Base-by-base conservation (phyloP, 495 filamentous ascomycete species). In the Mytilinidion resinicola region DNA sequence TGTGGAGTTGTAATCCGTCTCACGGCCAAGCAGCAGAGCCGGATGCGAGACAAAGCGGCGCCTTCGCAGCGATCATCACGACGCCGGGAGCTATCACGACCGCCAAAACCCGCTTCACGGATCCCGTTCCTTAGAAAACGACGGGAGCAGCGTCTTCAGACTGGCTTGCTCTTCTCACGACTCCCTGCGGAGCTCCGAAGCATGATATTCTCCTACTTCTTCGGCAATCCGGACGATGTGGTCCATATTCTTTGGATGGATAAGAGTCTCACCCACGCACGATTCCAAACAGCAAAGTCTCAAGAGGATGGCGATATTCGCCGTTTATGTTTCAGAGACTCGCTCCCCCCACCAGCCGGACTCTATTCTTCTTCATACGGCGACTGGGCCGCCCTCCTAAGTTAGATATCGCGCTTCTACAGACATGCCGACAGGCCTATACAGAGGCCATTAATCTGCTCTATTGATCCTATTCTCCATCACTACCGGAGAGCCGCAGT, bases 371-470 rank as follows among this genome's bases (percentile, higher is more conserved):
- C 25, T 30, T 30, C 25, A 30, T 30, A 30, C 6, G 25, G 25
- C 25, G 25, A 6, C 25, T 6, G 6, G 25, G 25, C 3, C 25
- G 25, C 25, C 25, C 12, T 20, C 4, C n/a, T 11, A 15, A n/a
- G n/a, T 3, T 20, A 4, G 21, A 48, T 20, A 11, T 48, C 10
- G 44, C 14, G 3, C 44, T 48, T 11, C 44, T 48, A 10, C 44
- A 48, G 44, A 48, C 44, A 1, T 48, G 44, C 19, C 44, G 44
- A 15, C 44, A 48, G 19, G 21, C 21, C 14, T 60, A 60, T 43
- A 21, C 51, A 8, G 58, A 60, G 43, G 51, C 58, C 4, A 43
- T 55, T 20, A 19, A 51, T 9, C 17, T 55, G 2, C 58, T 60
- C 51, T 60, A 60, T 36, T 41, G 41, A 1, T 14, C 21, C 7